Percentiles rank a stretch among this genome's conserved stretches.
Conservation (phyloP, 805 yeast species). For the Jamesozyma hellenica region DNA sequence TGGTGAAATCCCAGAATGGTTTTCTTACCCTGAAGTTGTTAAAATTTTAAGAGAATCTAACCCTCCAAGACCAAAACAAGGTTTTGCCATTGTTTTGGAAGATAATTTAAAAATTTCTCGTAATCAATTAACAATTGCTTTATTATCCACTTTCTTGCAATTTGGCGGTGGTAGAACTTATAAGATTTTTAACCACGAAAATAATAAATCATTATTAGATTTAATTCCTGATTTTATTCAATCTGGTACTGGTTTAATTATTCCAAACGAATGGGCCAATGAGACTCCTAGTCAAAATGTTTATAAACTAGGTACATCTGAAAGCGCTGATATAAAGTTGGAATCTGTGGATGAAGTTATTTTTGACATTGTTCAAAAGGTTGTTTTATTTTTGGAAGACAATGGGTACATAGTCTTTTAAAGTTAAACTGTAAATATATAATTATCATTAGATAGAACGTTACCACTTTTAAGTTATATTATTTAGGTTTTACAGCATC, state of each 20-base stretch:
- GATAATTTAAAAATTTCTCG: constrained; percentile 51
- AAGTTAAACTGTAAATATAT: neutral
- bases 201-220: constrained; percentile 65
- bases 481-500: too few species aligned
- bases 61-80: constrained; percentile 86
- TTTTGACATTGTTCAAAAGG: constrained; percentile 62
- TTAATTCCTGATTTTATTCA: constrained; percentile 34
- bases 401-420: constrained; percentile 51
- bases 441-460: neutral
- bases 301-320: constrained; percentile 37
- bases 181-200: constrained; percentile 39
- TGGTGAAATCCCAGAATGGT: constrained; percentile 88
- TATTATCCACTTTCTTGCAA: constrained; percentile 85
- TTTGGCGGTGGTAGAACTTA: constrained; percentile 71
- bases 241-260: constrained; percentile 87
- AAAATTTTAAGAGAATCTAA: constrained; percentile 80
- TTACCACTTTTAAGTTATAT: too few species aligned
- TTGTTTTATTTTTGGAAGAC: constrained; percentile 62
- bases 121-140: constrained; percentile 65
- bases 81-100: constrained; percentile 66
- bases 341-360: constrained; percentile 47
- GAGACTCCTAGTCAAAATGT: constrained; percentile 23
- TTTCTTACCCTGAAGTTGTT: constrained; percentile 94
- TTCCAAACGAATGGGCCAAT: constrained; percentile 31
- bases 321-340: constrained; percentile 47